A percentile compares a stretch with the other conserved stretches of the same genome.
These are phyloP conservation scores for Ulmus americana DNA, from an alignment of 331 rosid genomes.

Conservation along the genomic window DNA sequence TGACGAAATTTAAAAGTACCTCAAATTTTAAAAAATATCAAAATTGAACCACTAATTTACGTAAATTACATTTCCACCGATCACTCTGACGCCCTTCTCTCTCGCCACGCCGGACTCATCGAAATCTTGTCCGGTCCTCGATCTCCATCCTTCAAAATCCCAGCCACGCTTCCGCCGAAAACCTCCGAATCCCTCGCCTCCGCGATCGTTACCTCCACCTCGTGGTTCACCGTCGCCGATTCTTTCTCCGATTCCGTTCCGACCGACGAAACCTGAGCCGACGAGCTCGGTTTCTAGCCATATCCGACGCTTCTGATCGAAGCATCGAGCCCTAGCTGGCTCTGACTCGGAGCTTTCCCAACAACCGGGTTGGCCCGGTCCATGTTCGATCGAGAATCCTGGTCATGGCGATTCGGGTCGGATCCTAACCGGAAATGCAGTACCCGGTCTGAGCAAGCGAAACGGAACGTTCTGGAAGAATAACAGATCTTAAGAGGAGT, in stretches of 20 bases:
- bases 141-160: conserved; percentile 91
- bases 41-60: no score
- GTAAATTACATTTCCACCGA: conserved; percentile 31
- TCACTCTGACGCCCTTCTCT: conserved; percentile 66
- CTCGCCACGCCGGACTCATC: conserved; percentile 56
- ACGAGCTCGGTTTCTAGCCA: conserved; percentile 49
- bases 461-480: conserved; percentile 27
- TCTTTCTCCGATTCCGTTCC: conserved; percentile 47
- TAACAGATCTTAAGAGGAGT: conserved; percentile 15
- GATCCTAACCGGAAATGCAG: conserved; percentile 13
- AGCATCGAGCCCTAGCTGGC: conserved; percentile 58
- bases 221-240: conserved; percentile 31
- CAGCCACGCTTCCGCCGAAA: conserved; percentile 62
- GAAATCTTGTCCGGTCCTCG: conserved; percentile 91
- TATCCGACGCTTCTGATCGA: conserved; percentile 41
- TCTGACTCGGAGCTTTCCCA: conserved; percentile 41
- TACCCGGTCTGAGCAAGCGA: conserved; percentile 26
- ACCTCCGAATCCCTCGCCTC: conserved; percentile 58
- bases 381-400: conserved; percentile 61
- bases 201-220: conserved; percentile 37
- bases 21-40: no score
- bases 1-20: no score
- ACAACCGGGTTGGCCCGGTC: conserved; percentile 51
- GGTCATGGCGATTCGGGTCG: background rate
- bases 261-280: conserved; percentile 56